Percentiles rank a stretch among this genome's conserved stretches.
Evolutionary conservation across 2,329 filamentous ascomycete species (phyloP).

Genomic region (Aspergillus amoenus): DNA sequence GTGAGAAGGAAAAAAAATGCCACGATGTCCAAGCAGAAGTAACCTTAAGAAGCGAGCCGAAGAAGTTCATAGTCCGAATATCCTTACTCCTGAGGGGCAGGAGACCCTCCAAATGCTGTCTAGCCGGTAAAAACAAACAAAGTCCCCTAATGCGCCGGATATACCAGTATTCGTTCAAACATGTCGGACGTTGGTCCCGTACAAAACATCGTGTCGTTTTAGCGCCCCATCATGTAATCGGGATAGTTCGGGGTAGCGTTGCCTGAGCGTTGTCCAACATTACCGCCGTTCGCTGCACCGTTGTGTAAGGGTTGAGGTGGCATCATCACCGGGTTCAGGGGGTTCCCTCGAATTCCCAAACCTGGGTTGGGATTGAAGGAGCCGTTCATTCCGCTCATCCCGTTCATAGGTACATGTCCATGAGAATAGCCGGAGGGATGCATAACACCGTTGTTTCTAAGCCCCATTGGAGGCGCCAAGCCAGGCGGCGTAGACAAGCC

Average conservation of each 20-base stretch:
- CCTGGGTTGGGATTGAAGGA: slow-evolving; percentile 38
- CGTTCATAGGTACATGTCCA: slow-evolving; percentile 26
- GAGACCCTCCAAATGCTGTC: slow-evolving; percentile 43
- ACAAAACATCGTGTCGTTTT: slow-evolving; percentile 27
- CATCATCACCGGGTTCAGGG: slow-evolving; percentile 32
- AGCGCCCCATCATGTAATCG: slow-evolving; percentile 52
- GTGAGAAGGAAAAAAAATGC: slow-evolving; percentile 21
- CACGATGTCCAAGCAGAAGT: slow-evolving; percentile 17
- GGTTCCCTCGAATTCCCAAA: slow-evolving; percentile 38
- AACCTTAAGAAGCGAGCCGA: slow-evolving; percentile 26
- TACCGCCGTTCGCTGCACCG: slow-evolving; percentile 28
- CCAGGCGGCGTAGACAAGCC: slow-evolving; percentile 76
- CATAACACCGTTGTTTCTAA: slow-evolving; percentile 33
- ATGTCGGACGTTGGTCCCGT: slow-evolving; percentile 42
- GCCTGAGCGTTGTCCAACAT: slow-evolving; percentile 31
- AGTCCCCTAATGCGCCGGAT: slow-evolving; percentile 39
- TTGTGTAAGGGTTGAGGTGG: slow-evolving; percentile 27
- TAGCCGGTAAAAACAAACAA: slow-evolving; percentile 38
- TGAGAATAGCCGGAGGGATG: slow-evolving; percentile 32
- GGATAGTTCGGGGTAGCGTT: slow-evolving; percentile 42
- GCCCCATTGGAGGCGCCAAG: slow-evolving; percentile 48
- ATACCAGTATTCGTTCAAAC: slow-evolving; percentile 43
- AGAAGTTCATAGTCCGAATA: slow-evolving; percentile 32
- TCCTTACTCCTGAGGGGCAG: slow-evolving; percentile 37
- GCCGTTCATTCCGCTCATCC: slow-evolving; percentile 15